Conservation (phyloP, 139 green algal species). For the Eudorina sp. region DNA sequence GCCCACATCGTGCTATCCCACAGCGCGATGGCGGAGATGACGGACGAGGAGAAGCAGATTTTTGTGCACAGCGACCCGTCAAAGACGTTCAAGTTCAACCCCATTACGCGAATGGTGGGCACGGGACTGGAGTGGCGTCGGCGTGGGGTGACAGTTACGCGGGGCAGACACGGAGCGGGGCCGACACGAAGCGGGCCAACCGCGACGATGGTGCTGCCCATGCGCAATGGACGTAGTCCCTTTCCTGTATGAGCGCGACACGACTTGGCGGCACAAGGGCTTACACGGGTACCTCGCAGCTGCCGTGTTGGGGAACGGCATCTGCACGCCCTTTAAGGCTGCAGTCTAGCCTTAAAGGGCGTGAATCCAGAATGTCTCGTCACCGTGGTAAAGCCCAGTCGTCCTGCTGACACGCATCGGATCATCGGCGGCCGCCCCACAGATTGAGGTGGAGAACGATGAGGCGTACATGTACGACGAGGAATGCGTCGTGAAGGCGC, state of each 20-base stretch:
- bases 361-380: not conserved
- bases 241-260: not conserved
- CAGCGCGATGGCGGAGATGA: conserved; percentile 78
- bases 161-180: not conserved
- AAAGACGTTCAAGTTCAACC: conserved; percentile 87
- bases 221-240: too few relatives aligned
- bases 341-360: not conserved
- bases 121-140: not conserved
- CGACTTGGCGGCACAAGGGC: not conserved
- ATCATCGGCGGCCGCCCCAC: not conserved
- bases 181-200: not conserved
- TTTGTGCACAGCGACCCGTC: conserved; percentile 80
- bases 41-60: conserved; percentile 85
- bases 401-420: not conserved
- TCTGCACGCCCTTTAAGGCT: not conserved
- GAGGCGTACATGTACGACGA: conserved; percentile 88
- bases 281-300: not conserved
- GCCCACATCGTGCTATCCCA: conserved; percentile 91
- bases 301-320: not conserved
- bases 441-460: conserved; percentile 75
- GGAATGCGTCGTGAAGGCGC: conserved; percentile 84
- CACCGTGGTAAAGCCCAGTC: too few relatives aligned
- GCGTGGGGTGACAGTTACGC: not conserved
- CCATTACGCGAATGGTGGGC: conserved; percentile 71
- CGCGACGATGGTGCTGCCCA: not conserved